Conservation (phyloP, 306 rosid genomes). For the Clitoria ternatea region DNA sequence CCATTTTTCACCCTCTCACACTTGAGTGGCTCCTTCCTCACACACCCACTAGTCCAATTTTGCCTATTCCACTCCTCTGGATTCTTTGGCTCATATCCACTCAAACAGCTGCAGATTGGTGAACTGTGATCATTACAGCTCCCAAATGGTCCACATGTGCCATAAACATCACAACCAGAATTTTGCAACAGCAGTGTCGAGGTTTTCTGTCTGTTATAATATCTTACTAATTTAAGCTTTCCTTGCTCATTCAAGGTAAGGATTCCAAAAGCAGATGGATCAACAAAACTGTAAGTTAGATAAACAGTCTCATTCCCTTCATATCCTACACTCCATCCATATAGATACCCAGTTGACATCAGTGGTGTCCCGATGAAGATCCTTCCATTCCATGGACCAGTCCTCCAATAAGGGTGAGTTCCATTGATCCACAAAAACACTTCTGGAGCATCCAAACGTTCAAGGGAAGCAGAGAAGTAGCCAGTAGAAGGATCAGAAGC, state of each 20-base stretch:
- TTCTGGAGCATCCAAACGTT: slow-evolving; percentile 33
- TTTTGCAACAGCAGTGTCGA: background rate
- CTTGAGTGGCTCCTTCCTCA: slow-evolving; percentile 22
- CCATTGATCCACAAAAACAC: slow-evolving; percentile 36
- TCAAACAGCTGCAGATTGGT: slow-evolving; percentile 45
- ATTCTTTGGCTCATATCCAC: slow-evolving; percentile 37
- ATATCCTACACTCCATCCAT: slow-evolving; percentile 21
- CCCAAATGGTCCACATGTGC: slow-evolving; percentile 44
- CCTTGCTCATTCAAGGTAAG: slow-evolving; percentile 33
- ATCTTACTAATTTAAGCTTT: background rate
- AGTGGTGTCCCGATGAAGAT: slow-evolving; percentile 38
- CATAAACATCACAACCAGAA: slow-evolving; percentile 35
- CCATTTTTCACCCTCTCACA: slow-evolving; percentile 26
- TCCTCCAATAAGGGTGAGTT: slow-evolving; percentile 40
- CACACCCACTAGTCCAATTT: slow-evolving; percentile 46
- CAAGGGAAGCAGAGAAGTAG: slow-evolving; percentile 7
- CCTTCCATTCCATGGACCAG: slow-evolving; percentile 49
- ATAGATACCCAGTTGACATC: slow-evolving; percentile 31
- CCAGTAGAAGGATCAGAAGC: slow-evolving; percentile 42
- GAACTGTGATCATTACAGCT: slow-evolving; percentile 13
- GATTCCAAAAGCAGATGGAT: background rate
- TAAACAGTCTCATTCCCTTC: slow-evolving; percentile 33
- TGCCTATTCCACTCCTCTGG: slow-evolving; percentile 34
- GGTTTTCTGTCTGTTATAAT: background rate
- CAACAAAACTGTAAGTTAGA: slow-evolving; percentile 14